Conservation (phyloP, 140 eudicot genomes). For the Stevia rebaudiana region DNA sequence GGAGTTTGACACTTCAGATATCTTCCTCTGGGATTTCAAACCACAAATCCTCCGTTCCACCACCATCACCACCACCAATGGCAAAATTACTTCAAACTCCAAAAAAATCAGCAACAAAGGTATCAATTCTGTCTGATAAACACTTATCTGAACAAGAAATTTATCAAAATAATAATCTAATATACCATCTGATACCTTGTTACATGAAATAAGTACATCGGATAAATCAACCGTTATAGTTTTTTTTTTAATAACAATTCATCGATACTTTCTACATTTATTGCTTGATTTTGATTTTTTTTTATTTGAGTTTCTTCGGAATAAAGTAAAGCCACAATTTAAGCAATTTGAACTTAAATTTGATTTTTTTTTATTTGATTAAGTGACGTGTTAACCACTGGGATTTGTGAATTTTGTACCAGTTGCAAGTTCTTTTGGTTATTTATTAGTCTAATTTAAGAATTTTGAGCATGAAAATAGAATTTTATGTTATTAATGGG, state of each 20-base stretch:
- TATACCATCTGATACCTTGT: too few species aligned
- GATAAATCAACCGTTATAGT: too few species aligned
- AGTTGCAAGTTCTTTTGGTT: not conserved
- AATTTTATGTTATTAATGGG: conserved; percentile 6
- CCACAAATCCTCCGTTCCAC: conserved; percentile 20
- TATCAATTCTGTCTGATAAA: not conserved
- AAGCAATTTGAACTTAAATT: conserved; percentile 11
- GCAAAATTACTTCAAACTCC: conserved; percentile 13
- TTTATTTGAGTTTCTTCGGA: not conserved
- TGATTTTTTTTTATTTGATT: not conserved
- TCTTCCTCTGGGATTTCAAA: conserved; percentile 37
- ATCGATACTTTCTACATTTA: not conserved
- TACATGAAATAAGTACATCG: too few species aligned
- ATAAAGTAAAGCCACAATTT: conserved; percentile 14
- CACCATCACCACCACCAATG: not conserved
- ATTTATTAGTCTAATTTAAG: not conserved
- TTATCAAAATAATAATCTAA: too few species aligned
- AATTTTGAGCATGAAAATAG: not conserved
- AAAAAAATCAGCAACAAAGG: conserved; percentile 35
- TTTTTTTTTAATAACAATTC: not conserved
- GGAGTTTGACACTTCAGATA: conserved; percentile 34
- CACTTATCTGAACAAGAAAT: too few species aligned
- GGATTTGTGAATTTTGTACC: conserved; percentile 16
- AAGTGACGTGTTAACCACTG: conserved; percentile 12
- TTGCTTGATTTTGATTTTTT: conserved; percentile 2